Evolutionary conservation across 2,329 filamentous ascomycete genomes (phyloP).

Genomic region (Ophiosphaerella narmari): DNA sequence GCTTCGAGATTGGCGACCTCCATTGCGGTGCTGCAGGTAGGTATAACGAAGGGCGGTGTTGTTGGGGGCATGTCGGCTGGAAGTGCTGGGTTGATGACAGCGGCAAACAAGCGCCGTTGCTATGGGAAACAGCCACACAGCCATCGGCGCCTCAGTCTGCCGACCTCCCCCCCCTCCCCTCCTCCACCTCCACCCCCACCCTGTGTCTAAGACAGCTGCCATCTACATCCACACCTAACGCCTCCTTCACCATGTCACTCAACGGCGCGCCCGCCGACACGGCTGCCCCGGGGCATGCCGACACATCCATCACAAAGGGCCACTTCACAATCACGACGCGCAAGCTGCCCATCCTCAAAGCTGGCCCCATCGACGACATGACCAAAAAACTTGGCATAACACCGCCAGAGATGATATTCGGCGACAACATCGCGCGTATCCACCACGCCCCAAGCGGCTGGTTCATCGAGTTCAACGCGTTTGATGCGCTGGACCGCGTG

Average conservation of each 20-base stretch:
- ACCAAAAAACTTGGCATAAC: conserved; percentile 78
- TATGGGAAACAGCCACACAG: conserved; percentile 8
- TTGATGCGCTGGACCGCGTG: conserved; percentile 84
- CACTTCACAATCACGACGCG: conserved; percentile 78
- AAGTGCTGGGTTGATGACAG: conserved; percentile 12
- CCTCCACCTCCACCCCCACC: background rate
- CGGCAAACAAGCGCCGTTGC: conserved; percentile 24
- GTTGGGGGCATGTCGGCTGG: background rate
- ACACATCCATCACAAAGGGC: conserved; percentile 42
- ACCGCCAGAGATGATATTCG: conserved; percentile 98
- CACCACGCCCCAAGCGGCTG: conserved; percentile 76
- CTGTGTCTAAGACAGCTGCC: conserved; percentile 22
- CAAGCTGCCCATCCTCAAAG: conserved; percentile 93
- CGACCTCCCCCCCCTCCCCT: conserved; percentile 1
- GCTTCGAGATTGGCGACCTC: conserved; percentile 79
- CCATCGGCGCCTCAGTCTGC: conserved; percentile 8
- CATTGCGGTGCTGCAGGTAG: conserved; percentile 52
- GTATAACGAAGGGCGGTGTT: conserved; percentile 2
- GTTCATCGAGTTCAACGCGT: conserved; percentile 80
- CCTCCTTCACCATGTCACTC: conserved; percentile 8
- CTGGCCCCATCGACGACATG: conserved; percentile 86
- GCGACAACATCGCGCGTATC: conserved; percentile 84
- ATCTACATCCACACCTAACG: background rate
- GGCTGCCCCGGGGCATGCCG: conserved; percentile 37
- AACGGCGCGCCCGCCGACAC: conserved; percentile 42